Base-by-base conservation (phyloP, 495 filamentous ascomycete species). In the Trichocladium antarcticum region DNA sequence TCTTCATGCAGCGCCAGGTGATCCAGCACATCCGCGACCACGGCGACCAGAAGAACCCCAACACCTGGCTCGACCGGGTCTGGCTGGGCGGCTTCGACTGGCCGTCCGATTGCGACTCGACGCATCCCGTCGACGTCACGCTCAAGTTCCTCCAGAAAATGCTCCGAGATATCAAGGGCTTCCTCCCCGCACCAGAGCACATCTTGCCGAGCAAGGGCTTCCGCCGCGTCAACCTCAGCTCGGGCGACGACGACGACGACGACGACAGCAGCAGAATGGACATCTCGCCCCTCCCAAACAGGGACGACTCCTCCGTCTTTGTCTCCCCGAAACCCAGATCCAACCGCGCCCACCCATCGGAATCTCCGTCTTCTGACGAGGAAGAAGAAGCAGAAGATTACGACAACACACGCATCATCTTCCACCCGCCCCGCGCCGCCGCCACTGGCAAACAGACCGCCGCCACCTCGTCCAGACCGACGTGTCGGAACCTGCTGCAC, bases 1-100 rank as follows among this genome's bases (percentile, higher is more conserved):
- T 61, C n/a, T 51, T 61, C 24, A 67, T 70, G 58, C 72, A 74
- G 42, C 65, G 61, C 12, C 50, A 54, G 19, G 35, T 72, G n/a
- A 57, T 73, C 21, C 40, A 64, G 11, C 28, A 60, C 38, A 53
- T 71, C 17, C 44, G 50, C 4, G 54, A 59, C 5, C 22, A 64
- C 12, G 42, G 53, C 1, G 34, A 44, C 11, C 7, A 32, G 0
- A 64, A 62, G 44, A 58, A 67, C 22, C 22, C 22, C 7, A 55
- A 51, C 1, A 61, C 48, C 7, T 38, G 27, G 10, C 48, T 74
- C 35, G 58, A 62, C 5, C 32, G 51, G 22, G 66, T 72, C 7
- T 73, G 68, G 65, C 52, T 70, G 12, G 63, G 68, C 16, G 68
- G 71, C 0, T 63, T 53, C 43, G 47, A 51, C 9, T 20, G 17